A percentile compares a stretch with the other conserved stretches of the same genome.
Evolutionary conservation across 148 eudicot species (phyloP).

Genomic region (Heliamphora exappendiculata): DNA sequence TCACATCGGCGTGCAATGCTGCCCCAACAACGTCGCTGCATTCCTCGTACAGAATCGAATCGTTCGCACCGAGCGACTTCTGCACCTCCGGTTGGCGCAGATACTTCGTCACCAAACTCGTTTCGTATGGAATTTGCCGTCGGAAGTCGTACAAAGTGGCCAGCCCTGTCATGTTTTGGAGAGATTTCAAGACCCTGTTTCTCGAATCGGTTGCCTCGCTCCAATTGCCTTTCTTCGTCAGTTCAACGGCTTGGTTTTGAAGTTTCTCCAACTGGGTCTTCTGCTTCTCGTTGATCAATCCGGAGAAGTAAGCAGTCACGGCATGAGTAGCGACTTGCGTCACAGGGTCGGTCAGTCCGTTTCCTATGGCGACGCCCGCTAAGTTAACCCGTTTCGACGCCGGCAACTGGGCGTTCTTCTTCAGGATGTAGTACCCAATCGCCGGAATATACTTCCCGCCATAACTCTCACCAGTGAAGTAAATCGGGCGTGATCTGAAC

Average conservation of each 20-base stretch:
- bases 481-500: slow-evolving; percentile 55
- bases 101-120: slow-evolving; percentile 31
- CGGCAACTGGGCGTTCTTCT: slow-evolving; percentile 31
- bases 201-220: slow-evolving; percentile 51
- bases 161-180: slow-evolving; percentile 67
- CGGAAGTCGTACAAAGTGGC: slow-evolving; percentile 69
- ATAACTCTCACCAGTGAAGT: slow-evolving; percentile 86
- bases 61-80: slow-evolving; percentile 44
- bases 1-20: slow-evolving; percentile 55
- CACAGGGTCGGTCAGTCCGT: slow-evolving; percentile 70
- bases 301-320: slow-evolving; percentile 44
- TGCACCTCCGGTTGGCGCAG: slow-evolving; percentile 38
- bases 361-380: slow-evolving; percentile 72
- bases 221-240: slow-evolving; percentile 37
- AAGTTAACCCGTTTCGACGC: slow-evolving; percentile 39
- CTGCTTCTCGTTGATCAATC: slow-evolving; percentile 60
- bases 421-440: slow-evolving; percentile 58
- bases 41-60: slow-evolving; percentile 30
- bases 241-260: slow-evolving; percentile 34
- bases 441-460: slow-evolving; percentile 80
- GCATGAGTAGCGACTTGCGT: slow-evolving; percentile 71
- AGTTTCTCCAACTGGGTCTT: slow-evolving; percentile 34
- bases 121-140: slow-evolving; percentile 48
- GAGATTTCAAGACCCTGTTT: slow-evolving; percentile 18
- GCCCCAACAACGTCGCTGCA: slow-evolving; percentile 48